Evolutionary conservation across 345 rosid genomes (phyloP).

Genomic region (Firmiana major): DNA sequence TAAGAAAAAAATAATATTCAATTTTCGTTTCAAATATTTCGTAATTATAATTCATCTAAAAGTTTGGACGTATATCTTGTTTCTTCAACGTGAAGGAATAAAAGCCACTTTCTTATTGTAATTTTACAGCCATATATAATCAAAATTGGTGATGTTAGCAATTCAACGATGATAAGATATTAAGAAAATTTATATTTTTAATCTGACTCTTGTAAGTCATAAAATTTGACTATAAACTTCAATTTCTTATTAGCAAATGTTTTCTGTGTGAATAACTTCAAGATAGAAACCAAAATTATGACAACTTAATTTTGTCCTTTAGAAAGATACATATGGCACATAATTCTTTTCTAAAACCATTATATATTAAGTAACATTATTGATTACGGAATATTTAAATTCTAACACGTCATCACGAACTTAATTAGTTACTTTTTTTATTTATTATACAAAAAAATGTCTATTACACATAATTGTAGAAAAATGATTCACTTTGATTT

Average conservation of each 20-base stretch:
- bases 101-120: too few species aligned
- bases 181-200: neutral
- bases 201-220: neutral
- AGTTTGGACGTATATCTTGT: neutral
- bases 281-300: neutral
- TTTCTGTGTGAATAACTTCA: neutral
- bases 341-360: neutral
- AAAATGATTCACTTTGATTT: too few species aligned
- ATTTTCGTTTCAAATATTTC: neutral
- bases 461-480: too few species aligned
- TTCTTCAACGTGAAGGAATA: slow-evolving; percentile 1
- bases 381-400: too few species aligned
- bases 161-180: neutral
- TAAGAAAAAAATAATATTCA: too few species aligned
- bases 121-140: too few species aligned
- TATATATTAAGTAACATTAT: too few species aligned
- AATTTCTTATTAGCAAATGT: neutral
- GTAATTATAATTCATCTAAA: neutral
- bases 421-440: too few species aligned
- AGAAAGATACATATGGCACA: neutral
- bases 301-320: neutral
- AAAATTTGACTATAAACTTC: neutral
- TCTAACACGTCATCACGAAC: too few species aligned
- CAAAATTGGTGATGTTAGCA: neutral
- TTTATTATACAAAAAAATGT: too few species aligned